Evolutionary conservation across 495 filamentous ascomycete species (phyloP).

Genomic region (Tuber melanosporum): DNA sequence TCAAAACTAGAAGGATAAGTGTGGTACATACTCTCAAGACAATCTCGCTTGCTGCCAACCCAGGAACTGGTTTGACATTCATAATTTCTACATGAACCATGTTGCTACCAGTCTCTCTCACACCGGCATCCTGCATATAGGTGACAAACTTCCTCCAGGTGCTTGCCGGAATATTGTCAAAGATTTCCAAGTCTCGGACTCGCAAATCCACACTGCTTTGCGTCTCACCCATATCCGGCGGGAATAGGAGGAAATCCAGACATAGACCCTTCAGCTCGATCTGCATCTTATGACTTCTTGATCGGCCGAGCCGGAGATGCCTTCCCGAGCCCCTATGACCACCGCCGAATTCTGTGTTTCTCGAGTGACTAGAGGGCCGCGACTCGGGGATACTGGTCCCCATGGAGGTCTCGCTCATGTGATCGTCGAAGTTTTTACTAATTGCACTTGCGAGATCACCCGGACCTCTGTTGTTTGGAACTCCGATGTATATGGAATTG

Average conservation of each 20-base stretch:
- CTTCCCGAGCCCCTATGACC: constrained; percentile 48
- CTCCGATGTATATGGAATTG: constrained; percentile 96
- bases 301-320: constrained; percentile 69
- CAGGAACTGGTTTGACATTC: constrained; percentile 75
- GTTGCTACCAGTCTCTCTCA: constrained; percentile 71
- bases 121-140: constrained; percentile 78
- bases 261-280: constrained; percentile 86
- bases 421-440: constrained; percentile 79
- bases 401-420: constrained; percentile 79
- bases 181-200: constrained; percentile 76
- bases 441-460: constrained; percentile 72
- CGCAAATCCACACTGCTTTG: constrained; percentile 79
- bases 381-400: constrained; percentile 58
- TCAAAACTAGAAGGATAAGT: background rate
- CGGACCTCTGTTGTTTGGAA: constrained; percentile 78
- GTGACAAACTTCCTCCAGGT: constrained; percentile 98
- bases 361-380: constrained; percentile 28
- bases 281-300: constrained; percentile 87
- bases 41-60: constrained; percentile 81
- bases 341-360: constrained; percentile 46
- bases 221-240: constrained; percentile 68
- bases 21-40: constrained; percentile 61
- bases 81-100: constrained; percentile 87
- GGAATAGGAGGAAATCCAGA: constrained; percentile 76
- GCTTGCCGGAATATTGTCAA: constrained; percentile 88